Conservation (phyloP, 1,284 basidiomycete species). For the Sphagnurus paluster region DNA sequence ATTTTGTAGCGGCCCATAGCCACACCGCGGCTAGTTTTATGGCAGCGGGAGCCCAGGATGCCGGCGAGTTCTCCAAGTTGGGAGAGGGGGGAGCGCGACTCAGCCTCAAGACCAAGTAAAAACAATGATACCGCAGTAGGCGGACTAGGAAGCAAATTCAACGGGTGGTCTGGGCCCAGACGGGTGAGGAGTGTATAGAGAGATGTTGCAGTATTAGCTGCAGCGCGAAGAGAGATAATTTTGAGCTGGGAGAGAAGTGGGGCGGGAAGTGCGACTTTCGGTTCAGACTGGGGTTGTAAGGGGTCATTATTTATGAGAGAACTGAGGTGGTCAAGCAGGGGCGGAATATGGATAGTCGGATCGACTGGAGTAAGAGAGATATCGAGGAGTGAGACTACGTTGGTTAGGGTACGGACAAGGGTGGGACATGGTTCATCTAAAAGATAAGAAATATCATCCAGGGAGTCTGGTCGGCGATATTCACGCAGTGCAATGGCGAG, state of each 20-base stretch:
- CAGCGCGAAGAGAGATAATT: conserved; percentile 43
- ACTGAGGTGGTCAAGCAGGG: conserved; percentile 50
- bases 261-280: conserved; percentile 28
- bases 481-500: conserved; percentile 69
- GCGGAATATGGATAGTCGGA: conserved; percentile 38
- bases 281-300: conserved; percentile 14
- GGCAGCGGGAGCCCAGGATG: conserved; percentile 50
- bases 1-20: conserved; percentile 69
- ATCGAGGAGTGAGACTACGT: conserved; percentile 48
- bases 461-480: conserved; percentile 59
- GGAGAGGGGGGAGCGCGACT: conserved; percentile 53
- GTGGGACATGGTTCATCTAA: conserved; percentile 52
- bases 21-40: conserved; percentile 44
- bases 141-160: conserved; percentile 39
- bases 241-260: conserved; percentile 40
- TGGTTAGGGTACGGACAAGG: conserved; percentile 55
- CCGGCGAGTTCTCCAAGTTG: conserved; percentile 55
- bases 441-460: conserved; percentile 66
- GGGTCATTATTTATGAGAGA: conserved; percentile 33
- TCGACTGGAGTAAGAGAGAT: conserved; percentile 46
- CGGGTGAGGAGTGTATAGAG: conserved; percentile 54
- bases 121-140: conserved; percentile 68
- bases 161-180: conserved; percentile 32
- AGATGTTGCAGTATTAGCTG: conserved; percentile 53
- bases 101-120: conserved; percentile 72